Evolutionary conservation across 257 asterid genomes (phyloP), one percentile per base, ranked within the genome.

Genomic region (Coffea canephora): DNA sequence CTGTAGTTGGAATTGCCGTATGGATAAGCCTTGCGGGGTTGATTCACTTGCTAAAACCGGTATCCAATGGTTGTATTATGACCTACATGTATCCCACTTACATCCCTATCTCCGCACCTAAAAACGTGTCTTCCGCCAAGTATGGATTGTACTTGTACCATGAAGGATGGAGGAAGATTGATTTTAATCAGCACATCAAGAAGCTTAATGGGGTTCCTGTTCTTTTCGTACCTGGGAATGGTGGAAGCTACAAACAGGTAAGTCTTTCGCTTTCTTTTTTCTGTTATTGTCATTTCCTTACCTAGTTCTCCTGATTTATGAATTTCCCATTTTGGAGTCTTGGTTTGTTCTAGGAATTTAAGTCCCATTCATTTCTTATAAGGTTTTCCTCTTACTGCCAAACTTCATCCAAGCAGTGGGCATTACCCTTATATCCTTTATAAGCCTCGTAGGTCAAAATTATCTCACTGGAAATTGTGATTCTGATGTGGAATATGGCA

Each of bases 191-290:
- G 76, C 97, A 87, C 77, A 84, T 96, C 68, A 96, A 86, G 85
- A 87, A 88, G 76, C 94, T 92, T 78, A 88, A 84, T 72, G 98
- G 98, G 10, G 89, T 90, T 82, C 99, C 99, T 75, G 90, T 96
- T 86, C 97, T 96, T 78, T 96, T 96, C 69, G 91, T 96, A 78
- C 99, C 99, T 75, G 99, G 99, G 64, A 96, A 96, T 80, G 95
- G 99, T 62, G 99, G 99, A 79, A 96, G 99, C 93, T 92, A 92
- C 93, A 96, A 94, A 84, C 99, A 96, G 99, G 99, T 84, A 84
- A 89, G 91, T 79, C 57, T 69, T 77, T 80, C 31, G 70, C 57
- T 23, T 76, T 54, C 27, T 82, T 25, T 74, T 19, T 16, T 77
- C 31, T 68, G n/a, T 52, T 31, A 36, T 62, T 45, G 21, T 25